phyloP scores from a whole-genome alignment of 257 asterid genomes.

The Solanum paucissectum region DNA sequence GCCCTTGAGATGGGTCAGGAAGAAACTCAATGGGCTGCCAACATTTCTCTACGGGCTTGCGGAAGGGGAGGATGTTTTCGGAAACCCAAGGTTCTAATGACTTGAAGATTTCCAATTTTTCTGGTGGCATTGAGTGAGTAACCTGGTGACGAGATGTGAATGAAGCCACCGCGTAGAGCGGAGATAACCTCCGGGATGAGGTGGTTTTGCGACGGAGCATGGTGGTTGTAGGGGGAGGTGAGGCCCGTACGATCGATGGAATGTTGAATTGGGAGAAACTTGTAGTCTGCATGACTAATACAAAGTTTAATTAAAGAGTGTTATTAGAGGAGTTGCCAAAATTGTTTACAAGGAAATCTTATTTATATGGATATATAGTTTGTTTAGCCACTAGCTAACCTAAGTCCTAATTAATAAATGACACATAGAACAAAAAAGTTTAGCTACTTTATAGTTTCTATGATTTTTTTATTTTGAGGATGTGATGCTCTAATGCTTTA shows the following conservation, averaged over 20 bases:
- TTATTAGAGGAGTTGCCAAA: too few relatives aligned
- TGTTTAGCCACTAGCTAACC: too few relatives aligned
- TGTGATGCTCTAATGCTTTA: background rate
- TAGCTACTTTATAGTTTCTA: too few relatives aligned
- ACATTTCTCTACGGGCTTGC: slow-evolving; percentile 24
- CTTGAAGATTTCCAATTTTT: slow-evolving; percentile 17
- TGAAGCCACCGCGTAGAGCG: background rate
- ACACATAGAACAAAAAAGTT: too few relatives aligned
- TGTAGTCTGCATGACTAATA: background rate
- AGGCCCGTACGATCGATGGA: background rate
- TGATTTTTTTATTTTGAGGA: background rate
- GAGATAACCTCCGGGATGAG: background rate
- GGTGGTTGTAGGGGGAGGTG: background rate
- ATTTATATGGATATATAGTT: background rate
- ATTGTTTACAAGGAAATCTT: background rate
- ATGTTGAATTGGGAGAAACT: background rate
- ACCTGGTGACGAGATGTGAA: background rate
- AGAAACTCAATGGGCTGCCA: slow-evolving; percentile 35
- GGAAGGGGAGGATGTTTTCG: slow-evolving; percentile 2
- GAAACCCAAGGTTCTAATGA: slow-evolving; percentile 32
- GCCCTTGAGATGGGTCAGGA: slow-evolving; percentile 16
- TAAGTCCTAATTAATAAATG: too few relatives aligned
- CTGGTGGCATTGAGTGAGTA: slow-evolving; percentile 15
- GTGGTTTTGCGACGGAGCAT: background rate
- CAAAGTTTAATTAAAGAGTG: background rate